Base-by-base conservation (phyloP, 1,284 basidiomycete species). In the Limonomyces culmigenus region DNA sequence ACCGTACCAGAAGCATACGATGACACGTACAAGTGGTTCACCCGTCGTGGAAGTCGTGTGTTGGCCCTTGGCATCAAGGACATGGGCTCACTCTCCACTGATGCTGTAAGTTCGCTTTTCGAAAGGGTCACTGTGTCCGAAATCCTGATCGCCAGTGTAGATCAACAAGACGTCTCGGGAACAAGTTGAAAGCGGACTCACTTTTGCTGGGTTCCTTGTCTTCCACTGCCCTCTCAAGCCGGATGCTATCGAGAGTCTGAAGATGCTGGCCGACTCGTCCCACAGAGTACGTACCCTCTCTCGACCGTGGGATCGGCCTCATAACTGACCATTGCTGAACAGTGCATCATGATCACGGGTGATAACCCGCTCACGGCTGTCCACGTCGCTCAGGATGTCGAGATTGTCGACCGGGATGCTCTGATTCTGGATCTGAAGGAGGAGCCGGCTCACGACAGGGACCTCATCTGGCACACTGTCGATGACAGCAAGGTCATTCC, bases 271-370 rank as follows among this genome's bases (percentile, higher is more conserved):
- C 8, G 89, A 95, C 51, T 87, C 89, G 5, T 93, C 88, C 2
- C 92, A 96, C 58, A 70, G 92, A 31, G 87, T 91, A 59, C 38
- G 83, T 67, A 10, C 8, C 27, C 23, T 34, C 4, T 16, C n/a
- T 15, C 38, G 32, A 20, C 17, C 10, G 18, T 20, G 19, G 8
- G 18, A 32, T 32, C 8, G 18, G 11, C 19, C 27, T 18, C 8
- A 31, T 10, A 6, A 29, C n/a, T n/a, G n/a, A n/a, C n/a, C n/a
- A 39, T 23, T n/a, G 12, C 6, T 35, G 29, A 39, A 3, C 34
- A 84, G 86, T 95, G 92, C 52, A 68, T 96, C 42, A 96, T 96
- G 91, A 96, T 96, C 44, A 96, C 91, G 33, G 91, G 91, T 32
- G 91, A 96, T 56, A 96, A 96, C 54, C 92, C 91, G 12, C 60